Conservation (phyloP, 768 basidiomycete species). For the Guyanaporus albipodus region DNA sequence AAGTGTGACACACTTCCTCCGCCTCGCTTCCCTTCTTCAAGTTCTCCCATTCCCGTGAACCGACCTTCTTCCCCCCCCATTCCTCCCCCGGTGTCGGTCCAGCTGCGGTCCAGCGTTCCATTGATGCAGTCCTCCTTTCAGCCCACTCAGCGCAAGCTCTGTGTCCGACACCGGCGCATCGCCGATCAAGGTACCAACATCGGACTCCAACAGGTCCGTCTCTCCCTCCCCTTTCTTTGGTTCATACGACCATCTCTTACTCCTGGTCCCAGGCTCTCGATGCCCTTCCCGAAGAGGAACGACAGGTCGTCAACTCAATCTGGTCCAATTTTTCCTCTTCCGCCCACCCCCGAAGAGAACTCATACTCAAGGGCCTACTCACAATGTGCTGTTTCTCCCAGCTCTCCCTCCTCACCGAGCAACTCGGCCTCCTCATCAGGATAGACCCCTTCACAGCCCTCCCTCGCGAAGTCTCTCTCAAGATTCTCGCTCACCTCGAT, state of each 20-base stretch:
- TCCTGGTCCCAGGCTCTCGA: slow-evolving; percentile 71
- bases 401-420: slow-evolving; percentile 91
- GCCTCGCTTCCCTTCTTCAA: slow-evolving; percentile 43
- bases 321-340: slow-evolving; percentile 98
- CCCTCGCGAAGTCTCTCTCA: slow-evolving; percentile 86
- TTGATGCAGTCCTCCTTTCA: slow-evolving; percentile 17
- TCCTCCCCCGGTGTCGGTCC: too few species aligned
- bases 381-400: slow-evolving; percentile 99
- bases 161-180: slow-evolving; percentile 92
- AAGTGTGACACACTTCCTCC: slow-evolving; percentile 73
- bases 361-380: slow-evolving; percentile 94
- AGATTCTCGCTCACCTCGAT: slow-evolving; percentile 84
- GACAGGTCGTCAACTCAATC: slow-evolving; percentile 83
- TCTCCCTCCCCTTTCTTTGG: too few species aligned
- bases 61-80: slow-evolving; percentile 2
- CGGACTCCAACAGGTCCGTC: slow-evolving; percentile 78
- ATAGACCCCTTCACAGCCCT: slow-evolving; percentile 92
- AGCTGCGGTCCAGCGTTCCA: not conserved
- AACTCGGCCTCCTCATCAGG: slow-evolving; percentile 87
- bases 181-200: slow-evolving; percentile 93
- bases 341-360: slow-evolving; percentile 81
- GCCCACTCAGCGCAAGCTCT: slow-evolving; percentile 62
- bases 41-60: not conserved
- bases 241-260: slow-evolving; percentile 4
- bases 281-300: slow-evolving; percentile 77